Evolutionary conservation across 2,329 filamentous ascomycete genomes (phyloP), one percentile per base, ranked within the genome.

Genomic region (Pleurostoma richardsiae): DNA sequence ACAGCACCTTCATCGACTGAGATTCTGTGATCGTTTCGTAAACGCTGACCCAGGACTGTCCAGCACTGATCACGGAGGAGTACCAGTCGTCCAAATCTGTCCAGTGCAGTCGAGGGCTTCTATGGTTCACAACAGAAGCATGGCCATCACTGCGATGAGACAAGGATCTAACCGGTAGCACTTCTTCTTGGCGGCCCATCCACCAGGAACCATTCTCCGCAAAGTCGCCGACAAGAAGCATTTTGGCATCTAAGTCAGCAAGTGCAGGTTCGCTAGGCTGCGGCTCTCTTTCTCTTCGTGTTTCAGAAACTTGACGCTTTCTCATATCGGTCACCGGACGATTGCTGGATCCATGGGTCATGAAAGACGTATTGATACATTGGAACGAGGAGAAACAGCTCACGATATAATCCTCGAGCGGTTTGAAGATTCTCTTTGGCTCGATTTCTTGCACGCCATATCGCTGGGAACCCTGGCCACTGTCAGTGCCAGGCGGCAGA

Each of bases 201-300:
- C 88, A 92, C 88, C 87, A 92, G 6, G 79, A 80, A 3, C 86
- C 88, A 59, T 94, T 94, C 60, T 94, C 88, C 1, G 84, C 86
- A 54, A 91, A 75, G 56, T 91, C 81, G 3, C 87, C 88, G 3
- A 91, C 64, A 5, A 90, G 70, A 26, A 92, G 69, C 4, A 86
- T 77, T 59, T 90, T 94, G 1, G 85, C 80, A 60, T 94, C 88
- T 26, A 90, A 66, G 43, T 88, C 83, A 33, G 76, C 76, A 4
- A 82, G 64, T 29, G 69, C 67, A 40, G 66, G 62, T 49, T 68
- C 69, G 46, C 65, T 62, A 52, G 51, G 59, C 52, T 47, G 59
- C 49, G 48, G 54, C 44, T 63, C 68, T 51, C 33, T 36, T n/a
- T 63, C 68, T 51, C 33, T 36, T n/a, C 33, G 33, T 36, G 33